Evolutionary conservation across 768 basidiomycete species (phyloP).

Genomic region (Arthromyces matolae): DNA sequence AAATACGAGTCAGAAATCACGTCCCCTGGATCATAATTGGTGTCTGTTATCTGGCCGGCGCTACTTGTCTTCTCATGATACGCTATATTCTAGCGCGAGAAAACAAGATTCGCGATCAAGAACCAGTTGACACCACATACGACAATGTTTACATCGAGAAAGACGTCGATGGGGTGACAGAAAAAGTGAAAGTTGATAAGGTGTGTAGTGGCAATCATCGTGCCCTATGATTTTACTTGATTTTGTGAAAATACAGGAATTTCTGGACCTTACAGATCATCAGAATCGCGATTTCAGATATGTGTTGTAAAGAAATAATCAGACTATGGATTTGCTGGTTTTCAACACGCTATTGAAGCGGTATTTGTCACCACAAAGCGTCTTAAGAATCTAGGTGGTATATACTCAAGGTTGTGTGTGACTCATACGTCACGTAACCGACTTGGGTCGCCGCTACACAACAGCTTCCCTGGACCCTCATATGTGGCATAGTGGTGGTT

Average conservation of each 20-base stretch:
- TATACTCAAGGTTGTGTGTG: no score
- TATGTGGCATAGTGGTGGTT: no score
- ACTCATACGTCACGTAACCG: no score
- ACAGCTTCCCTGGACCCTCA: no score
- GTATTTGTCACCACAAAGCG: neutral
- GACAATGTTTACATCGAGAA: slow-evolving; percentile 62
- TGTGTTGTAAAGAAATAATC: slow-evolving; percentile 42
- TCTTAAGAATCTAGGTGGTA: no score
- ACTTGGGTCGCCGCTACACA: no score
- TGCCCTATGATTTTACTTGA: neutral
- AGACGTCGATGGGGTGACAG: slow-evolving; percentile 46
- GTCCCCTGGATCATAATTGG: slow-evolving; percentile 79
- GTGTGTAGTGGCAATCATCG: slow-evolving; percentile 36
- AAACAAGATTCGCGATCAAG: slow-evolving; percentile 61
- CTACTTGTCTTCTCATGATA: slow-evolving; percentile 43
- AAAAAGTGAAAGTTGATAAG: slow-evolving; percentile 63
- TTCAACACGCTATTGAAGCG: no score
- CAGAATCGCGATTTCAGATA: slow-evolving; percentile 75
- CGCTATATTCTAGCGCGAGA: slow-evolving; percentile 52
- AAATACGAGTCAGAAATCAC: slow-evolving; percentile 45
- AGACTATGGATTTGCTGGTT: no score
- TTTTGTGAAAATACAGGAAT: slow-evolving; percentile 41
- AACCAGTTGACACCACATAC: slow-evolving; percentile 48
- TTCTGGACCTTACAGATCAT: slow-evolving; percentile 67
- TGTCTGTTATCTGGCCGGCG: slow-evolving; percentile 54